A percentile compares a stretch with the other conserved stretches of the same genome.
These are phyloP conservation scores for Cadophora sp. DNA, from an alignment of 2,329 filamentous ascomycete species.

Conservation along the genomic window DNA sequence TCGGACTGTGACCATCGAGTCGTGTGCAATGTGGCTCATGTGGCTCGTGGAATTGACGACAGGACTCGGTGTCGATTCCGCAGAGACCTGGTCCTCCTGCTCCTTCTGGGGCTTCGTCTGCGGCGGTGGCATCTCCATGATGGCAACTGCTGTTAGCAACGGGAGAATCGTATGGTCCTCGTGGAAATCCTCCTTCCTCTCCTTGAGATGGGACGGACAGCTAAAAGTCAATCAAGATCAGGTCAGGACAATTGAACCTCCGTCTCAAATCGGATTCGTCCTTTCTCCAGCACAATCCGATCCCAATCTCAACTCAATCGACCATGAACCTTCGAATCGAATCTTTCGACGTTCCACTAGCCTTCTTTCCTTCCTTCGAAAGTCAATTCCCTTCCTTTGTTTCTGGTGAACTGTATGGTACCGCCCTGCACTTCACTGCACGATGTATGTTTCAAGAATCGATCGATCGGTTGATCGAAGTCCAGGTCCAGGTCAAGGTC, in stretches of 20 bases:
- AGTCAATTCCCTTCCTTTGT: background rate
- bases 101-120: background rate
- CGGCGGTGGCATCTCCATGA: slow-evolving; percentile 13
- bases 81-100: background rate
- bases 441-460: background rate
- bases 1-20: slow-evolving; percentile 81
- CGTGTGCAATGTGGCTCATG: slow-evolving; percentile 48
- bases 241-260: background rate
- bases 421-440: background rate
- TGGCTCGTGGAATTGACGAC: background rate
- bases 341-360: background rate
- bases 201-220: slow-evolving; percentile 6
- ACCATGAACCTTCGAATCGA: background rate
- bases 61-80: background rate
- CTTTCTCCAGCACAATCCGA: background rate
- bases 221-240: background rate
- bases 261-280: background rate
- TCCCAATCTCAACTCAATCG: background rate
- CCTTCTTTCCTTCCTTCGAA: background rate
- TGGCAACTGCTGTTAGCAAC: background rate
- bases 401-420: background rate
- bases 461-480: background rate
- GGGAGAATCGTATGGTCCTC: background rate
- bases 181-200: background rate
- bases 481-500: background rate